Conservation (phyloP, 768 basidiomycete genomes). For the Boletus bicolor region DNA sequence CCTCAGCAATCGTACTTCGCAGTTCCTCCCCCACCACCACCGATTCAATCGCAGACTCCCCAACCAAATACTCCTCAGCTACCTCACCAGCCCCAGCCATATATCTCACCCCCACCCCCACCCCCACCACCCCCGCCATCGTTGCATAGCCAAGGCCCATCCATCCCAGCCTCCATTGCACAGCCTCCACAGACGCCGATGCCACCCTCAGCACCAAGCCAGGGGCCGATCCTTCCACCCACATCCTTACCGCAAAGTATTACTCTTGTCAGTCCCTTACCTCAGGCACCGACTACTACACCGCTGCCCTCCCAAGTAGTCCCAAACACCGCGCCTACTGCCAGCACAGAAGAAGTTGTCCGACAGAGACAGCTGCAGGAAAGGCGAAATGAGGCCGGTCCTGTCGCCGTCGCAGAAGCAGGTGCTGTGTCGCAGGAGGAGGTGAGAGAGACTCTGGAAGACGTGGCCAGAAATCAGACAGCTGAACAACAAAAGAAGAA, state of each 20-base stretch:
- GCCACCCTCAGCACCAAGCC: not conserved
- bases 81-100: conserved; percentile 20
- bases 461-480: not conserved
- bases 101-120: conserved; percentile 21
- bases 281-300: conserved; percentile 18
- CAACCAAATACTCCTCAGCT: conserved; percentile 12
- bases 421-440: not conserved
- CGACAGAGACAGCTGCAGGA: conserved; percentile 45
- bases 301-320: conserved; percentile 17
- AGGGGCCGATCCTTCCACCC: conserved; percentile 7
- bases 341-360: conserved; percentile 31
- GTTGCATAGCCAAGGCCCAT: not conserved
- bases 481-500: conserved; percentile 25
- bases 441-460: not conserved
- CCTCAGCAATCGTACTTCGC: conserved; percentile 13
- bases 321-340: not conserved
- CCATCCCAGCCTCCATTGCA: not conserved
- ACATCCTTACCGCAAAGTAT: conserved; percentile 1
- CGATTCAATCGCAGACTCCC: conserved; percentile 12
- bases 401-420: not conserved
- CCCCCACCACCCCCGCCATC: conserved; percentile 15
- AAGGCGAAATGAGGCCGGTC: not conserved
- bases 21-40: conserved; percentile 20
- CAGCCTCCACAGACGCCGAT: conserved; percentile 9
- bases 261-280: conserved; percentile 9